Base-by-base conservation (phyloP, 2,329 filamentous ascomycete genomes). In the Keithomyces neogunnii region DNA sequence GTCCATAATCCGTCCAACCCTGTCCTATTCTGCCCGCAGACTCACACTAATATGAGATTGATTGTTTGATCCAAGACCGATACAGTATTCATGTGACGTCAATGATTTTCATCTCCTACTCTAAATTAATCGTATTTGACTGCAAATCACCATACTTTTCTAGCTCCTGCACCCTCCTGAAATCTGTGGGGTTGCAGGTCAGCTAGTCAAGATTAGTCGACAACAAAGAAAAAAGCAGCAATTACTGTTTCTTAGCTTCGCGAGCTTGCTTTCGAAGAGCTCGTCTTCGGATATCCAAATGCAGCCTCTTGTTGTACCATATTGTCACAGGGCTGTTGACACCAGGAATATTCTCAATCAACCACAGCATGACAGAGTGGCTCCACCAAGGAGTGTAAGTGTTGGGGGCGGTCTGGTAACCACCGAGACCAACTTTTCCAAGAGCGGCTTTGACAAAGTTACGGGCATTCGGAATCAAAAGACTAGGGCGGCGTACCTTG, bases 351-450 rank as follows among this genome's bases (percentile, higher is more conserved):
- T 71, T 81, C 66, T 82, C 80, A 36, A 96, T 74, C 51, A 82
- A 81, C 86, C 88, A 96, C 57, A 92, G 85, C 83, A 96, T 87
- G 50, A 95, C 65, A 0, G 85, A 89, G 69, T 99, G 93, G 58
- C 81, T 87, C 91, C 91, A 97, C 74, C 86, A 96, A 0, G 93
- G 95, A 2, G 90, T 95, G 62, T 89, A 92, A 36, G 88, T 95
- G 69, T 86, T 86, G 5, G 86, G 82, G 52, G 89, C 86, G 10
- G 81, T 80, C 64, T 95, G 88, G 60, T 87, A 88, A 47, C 86
- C 83, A 54, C 89, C 88, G 51, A 80, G 81, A 46, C 92, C 92
- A 61, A 99, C 79, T 76, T 93, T 96, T 56, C 78, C 73, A 53
- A 99, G 73, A 0, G 86, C 82, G 5, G 88, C 75, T 61, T 80